Evolutionary conservation across 208 protist species (phyloP), one percentile per base, ranked within the genome.

Genomic region (Crithidia thermophila): DNA sequence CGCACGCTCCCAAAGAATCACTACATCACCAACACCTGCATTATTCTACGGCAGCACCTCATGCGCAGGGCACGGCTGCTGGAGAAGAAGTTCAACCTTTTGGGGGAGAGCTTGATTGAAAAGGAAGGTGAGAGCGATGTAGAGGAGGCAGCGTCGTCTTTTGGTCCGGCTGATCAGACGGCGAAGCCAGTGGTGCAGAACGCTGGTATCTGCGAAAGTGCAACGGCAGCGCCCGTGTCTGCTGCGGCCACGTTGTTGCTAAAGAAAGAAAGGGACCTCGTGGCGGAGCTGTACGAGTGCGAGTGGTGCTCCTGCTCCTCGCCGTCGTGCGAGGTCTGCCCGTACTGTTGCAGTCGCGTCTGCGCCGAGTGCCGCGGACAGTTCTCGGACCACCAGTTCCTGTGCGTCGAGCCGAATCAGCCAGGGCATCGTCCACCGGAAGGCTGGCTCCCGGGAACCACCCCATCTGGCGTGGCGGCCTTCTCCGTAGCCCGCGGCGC

Each of bases 281-380:
- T 61, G 20, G 61, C 63, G 20, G 65, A 70, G 42, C 18, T 76
- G 13, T 31, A 65, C 2, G 81, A 87, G 31, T 83, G 77, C 37
- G 81, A 82, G 69, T 87, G 76, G 77, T 83, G 76, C 61, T 82
- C 73, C 25, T 49, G 43, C 20, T n/a, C 62, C 14, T 69, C 75
- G 1, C 13, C 59, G 1, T 53, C 72, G 0, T 79, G 73, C 49
- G 40, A 71, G 40, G 66, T 81, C 51, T 86, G 81, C 39, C 57
- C 67, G 13, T 67, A 79, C 56, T 86, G 81, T 58, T 68, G 56
- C 47, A 82, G 75, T 39, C 72, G 63, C 4, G 40, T 86, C 20
- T 86, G 81, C 47, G 53, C 30, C 1, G 69, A 74, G 49, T 86
- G 81, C 47, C 64, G 67, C 34, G 81, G 81, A 0, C 64, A 72